Base-by-base conservation (phyloP, 805 yeast genomes). In the Yarrowia deformans region DNA sequence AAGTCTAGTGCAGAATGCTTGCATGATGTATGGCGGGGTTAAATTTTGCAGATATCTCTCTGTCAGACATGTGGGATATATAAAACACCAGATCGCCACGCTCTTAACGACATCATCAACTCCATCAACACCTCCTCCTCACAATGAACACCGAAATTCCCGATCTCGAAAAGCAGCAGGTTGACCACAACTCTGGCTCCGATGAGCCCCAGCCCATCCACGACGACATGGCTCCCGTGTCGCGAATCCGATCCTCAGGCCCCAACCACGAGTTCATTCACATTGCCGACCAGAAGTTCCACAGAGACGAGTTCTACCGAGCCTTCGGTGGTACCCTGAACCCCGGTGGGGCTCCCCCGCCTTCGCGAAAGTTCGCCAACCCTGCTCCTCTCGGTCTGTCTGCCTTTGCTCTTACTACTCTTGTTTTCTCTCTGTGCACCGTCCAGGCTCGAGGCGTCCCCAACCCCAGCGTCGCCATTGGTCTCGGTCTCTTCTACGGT, bases 401-500 rank as follows among this genome's bases (percentile, higher is more conserved):
- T 48, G 89, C 85, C 1, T 87, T 87, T 73, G 88, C 90, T 1
- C 74, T 87, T 69, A 86, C 89, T 34, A 86, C 90, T 7, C 86
- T 87, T 76, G 87, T 87, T 13, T 77, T 86, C 45, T 82, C 86
- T 3, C 75, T 87, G 74, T 76, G 82, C 71, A 86, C 87, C 73
- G 79, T 82, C 39, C 84, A 81, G 54, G 88, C 89, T 13, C 81
- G 87, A 79, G 89, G 89, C 37, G 87, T 86, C 42, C 74, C 79
- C 16, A 80, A 81, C 63, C 84, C 88, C 34, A 82, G 83, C 70
- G 78, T 87, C 58, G 88, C 87, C 18, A 83, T 86, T 68, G 89
- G 90, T 13, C 77, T 85, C 69, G 89, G 89, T n/a, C 81, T 83
- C 71, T 87, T 87, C 75, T 87, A 87, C 76, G 91, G 90, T 39